Conservation (phyloP, 2,329 filamentous ascomycete genomes). For the Paraphoma sp. region DNA sequence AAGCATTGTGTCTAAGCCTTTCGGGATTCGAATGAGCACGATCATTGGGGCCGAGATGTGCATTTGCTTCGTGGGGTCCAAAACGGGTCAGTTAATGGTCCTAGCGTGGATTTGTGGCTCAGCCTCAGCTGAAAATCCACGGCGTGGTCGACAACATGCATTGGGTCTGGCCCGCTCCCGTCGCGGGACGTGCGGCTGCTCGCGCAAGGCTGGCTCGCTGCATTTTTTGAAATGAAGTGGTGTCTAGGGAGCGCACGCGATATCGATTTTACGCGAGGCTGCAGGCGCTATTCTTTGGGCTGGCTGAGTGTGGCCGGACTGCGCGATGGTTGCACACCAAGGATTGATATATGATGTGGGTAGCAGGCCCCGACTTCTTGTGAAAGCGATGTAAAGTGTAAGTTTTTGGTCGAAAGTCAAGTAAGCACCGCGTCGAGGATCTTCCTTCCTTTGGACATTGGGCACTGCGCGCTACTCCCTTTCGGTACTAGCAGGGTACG, state of each 20-base stretch:
- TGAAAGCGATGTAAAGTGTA: too few species aligned
- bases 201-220: background rate
- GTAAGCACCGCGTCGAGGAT: too few species aligned
- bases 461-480: too few species aligned
- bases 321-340: too few species aligned
- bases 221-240: background rate
- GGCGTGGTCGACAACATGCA: background rate
- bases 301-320: background rate
- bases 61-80: background rate
- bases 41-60: background rate
- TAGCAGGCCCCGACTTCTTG: too few species aligned
- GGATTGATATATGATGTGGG: too few species aligned
- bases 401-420: too few species aligned
- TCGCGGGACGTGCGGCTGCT: background rate
- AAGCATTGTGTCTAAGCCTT: background rate
- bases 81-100: background rate
- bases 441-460: too few species aligned
- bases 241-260: background rate
- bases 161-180: background rate
- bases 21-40: background rate
- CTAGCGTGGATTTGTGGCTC: background rate
- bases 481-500: too few species aligned
- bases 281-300: background rate
- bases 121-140: conserved; percentile 1
- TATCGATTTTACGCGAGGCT: background rate